Conservation (phyloP, 2,329 filamentous ascomycete species). For the Xylariaceae sp. region DNA sequence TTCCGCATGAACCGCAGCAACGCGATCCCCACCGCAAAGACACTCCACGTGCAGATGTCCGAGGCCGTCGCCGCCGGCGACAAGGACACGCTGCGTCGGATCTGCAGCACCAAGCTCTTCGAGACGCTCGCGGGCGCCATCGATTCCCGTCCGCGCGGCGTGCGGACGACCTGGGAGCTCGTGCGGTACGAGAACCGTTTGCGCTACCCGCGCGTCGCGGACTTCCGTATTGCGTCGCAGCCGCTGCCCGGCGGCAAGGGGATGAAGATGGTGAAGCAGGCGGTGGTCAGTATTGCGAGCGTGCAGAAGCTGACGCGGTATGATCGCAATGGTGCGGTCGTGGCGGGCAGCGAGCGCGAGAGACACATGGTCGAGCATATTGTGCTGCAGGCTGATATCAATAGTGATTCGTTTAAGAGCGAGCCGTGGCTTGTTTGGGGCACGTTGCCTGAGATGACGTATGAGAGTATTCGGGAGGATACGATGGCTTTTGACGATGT, state of each 20-base stretch:
- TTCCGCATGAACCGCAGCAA: conserved; percentile 40
- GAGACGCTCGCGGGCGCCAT: conserved; percentile 50
- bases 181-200: conserved; percentile 42
- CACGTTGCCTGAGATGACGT: conserved; percentile 50
- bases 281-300: conserved; percentile 55
- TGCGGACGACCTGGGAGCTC: conserved; percentile 50
- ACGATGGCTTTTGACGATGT: conserved; percentile 4
- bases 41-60: conserved; percentile 57
- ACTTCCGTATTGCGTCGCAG: conserved; percentile 48
- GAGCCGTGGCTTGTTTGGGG: conserved; percentile 62
- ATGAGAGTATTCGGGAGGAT: conserved; percentile 37
- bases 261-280: conserved; percentile 46
- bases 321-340: conserved; percentile 30
- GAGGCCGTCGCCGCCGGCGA: conserved; percentile 57
- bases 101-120: conserved; percentile 52
- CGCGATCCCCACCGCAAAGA: conserved; percentile 50
- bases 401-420: conserved; percentile 43
- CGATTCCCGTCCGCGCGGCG: conserved; percentile 42
- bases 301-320: conserved; percentile 47
- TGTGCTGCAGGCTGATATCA: conserved; percentile 49
- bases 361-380: conserved; percentile 59
- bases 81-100: conserved; percentile 41
- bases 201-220: conserved; percentile 47
- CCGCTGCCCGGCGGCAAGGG: conserved; percentile 33
- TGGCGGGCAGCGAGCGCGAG: conserved; percentile 44